These are phyloP conservation scores for Globisporangium radiosum DNA, from an alignment of 352 stramenopile species.

Conservation along the genomic window DNA sequence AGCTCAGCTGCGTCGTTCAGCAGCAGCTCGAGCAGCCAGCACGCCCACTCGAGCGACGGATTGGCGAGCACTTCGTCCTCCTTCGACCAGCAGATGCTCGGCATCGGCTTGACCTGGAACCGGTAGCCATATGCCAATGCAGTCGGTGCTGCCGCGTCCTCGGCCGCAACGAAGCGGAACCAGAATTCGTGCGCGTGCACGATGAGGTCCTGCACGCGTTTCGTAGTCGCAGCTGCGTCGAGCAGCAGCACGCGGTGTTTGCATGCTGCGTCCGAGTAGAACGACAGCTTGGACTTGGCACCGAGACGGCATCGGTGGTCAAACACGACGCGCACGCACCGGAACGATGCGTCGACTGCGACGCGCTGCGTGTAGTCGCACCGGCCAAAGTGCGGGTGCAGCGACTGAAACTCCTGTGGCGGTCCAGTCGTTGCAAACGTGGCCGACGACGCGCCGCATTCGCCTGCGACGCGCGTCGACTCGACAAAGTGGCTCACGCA, in stretches of 20 bases:
- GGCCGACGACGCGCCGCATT: conserved; percentile 20
- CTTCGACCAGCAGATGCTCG: conserved; percentile 76
- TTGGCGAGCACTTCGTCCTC: conserved; percentile 68
- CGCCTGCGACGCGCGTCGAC: conserved; percentile 63
- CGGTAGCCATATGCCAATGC: conserved; percentile 59
- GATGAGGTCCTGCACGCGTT: conserved; percentile 54
- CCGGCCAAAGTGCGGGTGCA: conserved; percentile 81
- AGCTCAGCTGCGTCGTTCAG: conserved; percentile 70
- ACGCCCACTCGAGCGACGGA: conserved; percentile 81
- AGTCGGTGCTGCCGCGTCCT: conserved; percentile 35
- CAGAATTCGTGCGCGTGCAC: conserved; percentile 76
- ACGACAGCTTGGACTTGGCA: conserved; percentile 58
- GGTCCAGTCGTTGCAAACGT: conserved; percentile 9
- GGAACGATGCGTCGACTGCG: conserved; percentile 36
- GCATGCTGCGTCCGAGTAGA: conserved; percentile 68
- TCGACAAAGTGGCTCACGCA: conserved; percentile 83
- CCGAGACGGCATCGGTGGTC: conserved; percentile 72
- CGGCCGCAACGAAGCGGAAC: conserved; percentile 68
- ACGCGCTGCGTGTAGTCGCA: conserved; percentile 74
- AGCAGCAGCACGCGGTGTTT: conserved; percentile 45
- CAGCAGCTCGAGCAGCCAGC: conserved; percentile 77
- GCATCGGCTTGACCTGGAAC: conserved; percentile 75
- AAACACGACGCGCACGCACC: conserved; percentile 73
- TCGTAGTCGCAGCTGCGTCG: conserved; percentile 35
- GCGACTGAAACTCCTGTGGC: conserved; percentile 61